Evolutionary conservation across 306 rosid species (phyloP), one percentile per base, ranked within the genome.

Genomic region (Begonia fuchsioides): DNA sequence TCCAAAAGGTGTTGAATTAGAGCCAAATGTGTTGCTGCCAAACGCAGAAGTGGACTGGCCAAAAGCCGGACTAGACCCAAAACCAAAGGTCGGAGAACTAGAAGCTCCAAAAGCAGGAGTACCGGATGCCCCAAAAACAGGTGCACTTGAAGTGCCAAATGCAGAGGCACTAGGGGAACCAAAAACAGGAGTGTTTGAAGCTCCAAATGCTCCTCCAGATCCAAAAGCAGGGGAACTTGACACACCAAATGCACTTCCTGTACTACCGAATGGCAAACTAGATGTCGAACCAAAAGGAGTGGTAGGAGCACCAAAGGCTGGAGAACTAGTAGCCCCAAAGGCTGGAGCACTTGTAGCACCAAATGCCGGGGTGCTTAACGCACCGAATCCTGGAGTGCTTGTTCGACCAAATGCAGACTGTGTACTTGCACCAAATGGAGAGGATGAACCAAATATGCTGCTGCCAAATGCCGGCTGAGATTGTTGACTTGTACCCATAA

Each of bases 391-490:
- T 0, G 45, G 45, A n/a, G n/a, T 41, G 45, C 45, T 41, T 10
- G n/a, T 11, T 10, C 13, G n/a, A 38, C 81, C 87, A 61, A 74
- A 84, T 15, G 79, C 63, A 18, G 79, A 72, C 70, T 71, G 88
- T 44, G 64, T 56, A 39, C 85, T 44, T 47, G 71, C 83, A 47
- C 83, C 94, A 59, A 87, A 80, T 61, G 94, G 87, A 52, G 88
- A 67, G 51, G 94, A 65, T 47, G 94, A 73, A 59, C 93, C 93
- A 70, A 85, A 85, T 49, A 82, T 50, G 57, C 80, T 76, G 71
- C 81, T 79, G 47, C 99, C 98, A 55, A 90, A 86, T 46, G 93
- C 85, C 26, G 94, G 81, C 55, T 82, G 96, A 41, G 98, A 79
- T 47, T 69, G 77, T 52, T 79, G 96, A 38, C 60, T 39, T 35